phyloP scores from a whole-genome alignment of 441 rosid genomes.

The Biscutella laevigata region DNA sequence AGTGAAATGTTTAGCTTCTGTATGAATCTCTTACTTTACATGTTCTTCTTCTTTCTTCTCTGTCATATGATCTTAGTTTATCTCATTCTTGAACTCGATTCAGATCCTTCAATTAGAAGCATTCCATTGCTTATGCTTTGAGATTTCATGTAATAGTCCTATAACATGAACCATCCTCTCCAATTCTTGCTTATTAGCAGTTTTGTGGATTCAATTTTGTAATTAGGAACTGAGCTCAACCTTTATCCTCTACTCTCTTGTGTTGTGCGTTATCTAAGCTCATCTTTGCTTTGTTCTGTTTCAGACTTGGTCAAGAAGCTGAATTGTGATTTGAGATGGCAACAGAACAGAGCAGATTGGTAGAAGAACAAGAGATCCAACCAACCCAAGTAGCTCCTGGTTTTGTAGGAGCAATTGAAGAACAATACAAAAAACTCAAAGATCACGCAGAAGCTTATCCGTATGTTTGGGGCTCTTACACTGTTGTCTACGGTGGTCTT shows the following conservation, averaged over 20 bases:
- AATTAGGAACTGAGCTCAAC: background rate
- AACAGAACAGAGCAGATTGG: constrained; percentile 30
- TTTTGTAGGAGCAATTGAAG: constrained; percentile 38
- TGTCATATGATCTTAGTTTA: background rate
- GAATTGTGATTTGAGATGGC: constrained; percentile 34
- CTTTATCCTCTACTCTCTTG: background rate
- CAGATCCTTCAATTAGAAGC: background rate
- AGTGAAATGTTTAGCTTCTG: too few relatives aligned
- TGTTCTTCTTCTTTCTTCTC: too few relatives aligned
- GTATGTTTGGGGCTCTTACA: constrained; percentile 84
- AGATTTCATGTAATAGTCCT: background rate
- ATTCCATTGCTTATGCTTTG: background rate
- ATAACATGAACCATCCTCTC: background rate
- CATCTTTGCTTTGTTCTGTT: background rate
- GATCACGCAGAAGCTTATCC: constrained; percentile 87
- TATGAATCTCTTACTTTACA: background rate
- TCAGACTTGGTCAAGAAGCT: constrained; percentile 7
- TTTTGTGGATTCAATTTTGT: background rate
- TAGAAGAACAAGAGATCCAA: constrained; percentile 27
- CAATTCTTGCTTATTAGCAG: background rate
- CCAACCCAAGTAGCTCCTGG: constrained; percentile 28
- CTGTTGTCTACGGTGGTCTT: constrained; percentile 72
- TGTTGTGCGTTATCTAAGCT: background rate
- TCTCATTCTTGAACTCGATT: background rate
- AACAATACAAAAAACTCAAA: constrained; percentile 50